These are phyloP conservation scores for Parietaria judaica DNA, from an alignment of 306 rosid species.

Conservation along the genomic window DNA sequence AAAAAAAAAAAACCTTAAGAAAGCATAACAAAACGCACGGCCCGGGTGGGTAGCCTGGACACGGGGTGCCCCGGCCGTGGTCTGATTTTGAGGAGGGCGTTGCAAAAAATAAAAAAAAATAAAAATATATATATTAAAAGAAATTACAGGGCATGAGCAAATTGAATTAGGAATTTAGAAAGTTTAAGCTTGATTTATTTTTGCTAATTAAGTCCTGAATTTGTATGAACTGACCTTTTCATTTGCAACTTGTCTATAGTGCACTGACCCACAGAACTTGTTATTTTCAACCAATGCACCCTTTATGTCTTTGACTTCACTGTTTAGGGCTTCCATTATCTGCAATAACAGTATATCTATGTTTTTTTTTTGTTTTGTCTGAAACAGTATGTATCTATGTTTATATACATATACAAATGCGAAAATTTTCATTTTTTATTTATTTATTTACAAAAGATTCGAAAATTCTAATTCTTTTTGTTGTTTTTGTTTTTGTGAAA, in stretches of 20 bases:
- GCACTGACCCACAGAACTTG: conserved; percentile 36
- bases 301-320: conserved; percentile 18
- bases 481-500: too few species aligned
- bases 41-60: too few species aligned
- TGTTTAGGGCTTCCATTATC: conserved; percentile 32
- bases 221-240: conserved; percentile 30
- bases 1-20: too few species aligned
- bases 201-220: background rate
- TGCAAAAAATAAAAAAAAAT: background rate
- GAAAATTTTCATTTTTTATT: too few species aligned
- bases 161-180: too few species aligned
- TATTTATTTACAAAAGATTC: too few species aligned
- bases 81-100: background rate
- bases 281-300: conserved; percentile 46
- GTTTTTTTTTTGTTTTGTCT: too few species aligned
- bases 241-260: conserved; percentile 42
- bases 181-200: background rate
- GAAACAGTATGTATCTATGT: background rate
- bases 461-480: too few species aligned
- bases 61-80: background rate
- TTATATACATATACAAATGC: too few species aligned
- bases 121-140: too few species aligned
- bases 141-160: too few species aligned
- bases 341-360: conserved; percentile 2
- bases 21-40: too few species aligned